Percentiles rank a stretch among this genome's conserved stretches.
Conservation (phyloP, 768 basidiomycete species). For the Porphyrellus cyaneotinctus region DNA sequence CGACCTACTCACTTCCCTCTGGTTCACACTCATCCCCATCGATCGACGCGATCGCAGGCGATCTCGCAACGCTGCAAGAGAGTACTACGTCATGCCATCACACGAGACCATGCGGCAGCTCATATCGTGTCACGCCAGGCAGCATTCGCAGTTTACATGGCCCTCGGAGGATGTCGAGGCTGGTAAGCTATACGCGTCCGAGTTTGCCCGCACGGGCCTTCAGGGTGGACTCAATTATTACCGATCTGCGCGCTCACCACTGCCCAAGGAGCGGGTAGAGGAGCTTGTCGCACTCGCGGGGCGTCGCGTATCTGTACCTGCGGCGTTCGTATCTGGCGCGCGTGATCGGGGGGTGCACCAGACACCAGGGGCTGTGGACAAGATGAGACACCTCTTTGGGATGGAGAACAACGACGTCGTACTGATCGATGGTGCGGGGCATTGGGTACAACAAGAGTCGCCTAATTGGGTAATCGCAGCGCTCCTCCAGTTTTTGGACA, state of each 20-base stretch:
- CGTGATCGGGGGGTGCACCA: slow-evolving; percentile 64
- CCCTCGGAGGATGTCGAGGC: slow-evolving; percentile 44
- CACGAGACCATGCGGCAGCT: slow-evolving; percentile 51
- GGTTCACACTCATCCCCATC: slow-evolving; percentile 21
- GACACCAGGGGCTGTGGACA: slow-evolving; percentile 42
- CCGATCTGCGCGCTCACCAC: slow-evolving; percentile 33
- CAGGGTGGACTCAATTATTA: slow-evolving; percentile 63
- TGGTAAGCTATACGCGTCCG: slow-evolving; percentile 40
- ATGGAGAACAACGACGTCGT: slow-evolving; percentile 46
- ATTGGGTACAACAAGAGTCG: slow-evolving; percentile 62
- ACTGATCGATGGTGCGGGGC: slow-evolving; percentile 54
- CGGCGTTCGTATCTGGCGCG: slow-evolving; percentile 53
- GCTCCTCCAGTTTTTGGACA: slow-evolving; percentile 40
- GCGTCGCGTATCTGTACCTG: slow-evolving; percentile 46
- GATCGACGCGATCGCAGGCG: slow-evolving; percentile 24
- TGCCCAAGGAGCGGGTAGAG: slow-evolving; percentile 32
- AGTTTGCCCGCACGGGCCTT: slow-evolving; percentile 52
- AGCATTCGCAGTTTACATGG: slow-evolving; percentile 35
- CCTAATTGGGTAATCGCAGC: slow-evolving; percentile 40
- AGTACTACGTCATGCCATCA: slow-evolving; percentile 60
- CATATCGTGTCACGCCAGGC: slow-evolving; percentile 35
- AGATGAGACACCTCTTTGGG: slow-evolving; percentile 34
- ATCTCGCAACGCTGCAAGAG: slow-evolving; percentile 45
- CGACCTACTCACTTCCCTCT: slow-evolving; percentile 36
- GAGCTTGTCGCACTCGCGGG: slow-evolving; percentile 45